Evolutionary conservation across 306 rosid genomes (phyloP).

Genomic region (Prunus salicina): DNA sequence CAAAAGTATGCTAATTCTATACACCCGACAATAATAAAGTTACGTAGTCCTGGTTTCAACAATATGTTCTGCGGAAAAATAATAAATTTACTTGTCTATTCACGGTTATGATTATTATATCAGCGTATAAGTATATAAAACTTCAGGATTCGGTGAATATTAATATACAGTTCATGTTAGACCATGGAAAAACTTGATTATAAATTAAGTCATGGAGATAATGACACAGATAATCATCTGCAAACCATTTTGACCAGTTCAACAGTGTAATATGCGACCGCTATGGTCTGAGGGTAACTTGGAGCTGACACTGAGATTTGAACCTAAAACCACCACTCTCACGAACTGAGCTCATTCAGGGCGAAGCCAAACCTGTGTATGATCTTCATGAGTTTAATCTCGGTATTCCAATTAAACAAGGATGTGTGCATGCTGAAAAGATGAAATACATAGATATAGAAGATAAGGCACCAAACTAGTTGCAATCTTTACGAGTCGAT

Average conservation of each 20-base stretch:
- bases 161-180: neutral
- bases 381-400: too few species aligned
- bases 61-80: too few species aligned
- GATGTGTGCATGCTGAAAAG: too few species aligned
- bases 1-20: too few species aligned
- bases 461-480: too few species aligned
- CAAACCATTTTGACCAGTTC: neutral
- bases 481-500: neutral
- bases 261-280: neutral
- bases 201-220: neutral
- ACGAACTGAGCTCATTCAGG: neutral
- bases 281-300: neutral
- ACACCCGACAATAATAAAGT: too few species aligned
- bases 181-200: neutral
- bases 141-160: neutral
- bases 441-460: too few species aligned
- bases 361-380: too few species aligned
- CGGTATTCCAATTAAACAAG: too few species aligned
- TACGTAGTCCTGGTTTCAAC: too few species aligned
- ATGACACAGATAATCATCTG: neutral
- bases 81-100: too few species aligned
- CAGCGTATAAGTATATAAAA: neutral
- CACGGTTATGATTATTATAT: neutral
- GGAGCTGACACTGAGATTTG: neutral
- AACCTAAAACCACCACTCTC: neutral